Percentiles rank a stretch among this genome's conserved stretches.
Evolutionary conservation across 441 rosid genomes (phyloP).

Genomic region (Isatis lusitanica): DNA sequence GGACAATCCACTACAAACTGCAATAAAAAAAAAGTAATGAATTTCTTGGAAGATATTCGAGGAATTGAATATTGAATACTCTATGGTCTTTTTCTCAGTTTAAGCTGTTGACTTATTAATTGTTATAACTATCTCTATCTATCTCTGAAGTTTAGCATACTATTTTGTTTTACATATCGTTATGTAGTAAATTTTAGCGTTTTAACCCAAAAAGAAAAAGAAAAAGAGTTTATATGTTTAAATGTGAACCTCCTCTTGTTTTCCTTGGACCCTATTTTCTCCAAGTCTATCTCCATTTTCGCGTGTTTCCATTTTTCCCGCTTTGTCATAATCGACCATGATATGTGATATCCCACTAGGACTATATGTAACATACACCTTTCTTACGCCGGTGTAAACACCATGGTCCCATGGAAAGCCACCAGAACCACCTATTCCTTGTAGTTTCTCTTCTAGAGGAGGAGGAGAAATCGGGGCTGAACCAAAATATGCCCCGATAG

Average conservation of each 20-base stretch:
- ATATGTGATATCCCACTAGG: background rate
- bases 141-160: too few species aligned
- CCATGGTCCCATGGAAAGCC: too few species aligned
- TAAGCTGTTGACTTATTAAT: too few species aligned
- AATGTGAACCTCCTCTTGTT: background rate
- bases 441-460: background rate
- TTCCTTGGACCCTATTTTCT: background rate
- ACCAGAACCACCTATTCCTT: background rate
- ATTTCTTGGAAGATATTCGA: background rate
- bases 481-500: background rate
- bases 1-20: background rate
- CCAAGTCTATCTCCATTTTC: background rate
- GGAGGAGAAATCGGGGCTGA: background rate
- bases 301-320: background rate
- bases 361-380: background rate
- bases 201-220: too few species aligned
- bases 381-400: conserved; percentile 7
- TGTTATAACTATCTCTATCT: too few species aligned
- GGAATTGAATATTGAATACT: too few species aligned
- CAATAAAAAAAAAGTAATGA: background rate
- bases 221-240: too few species aligned
- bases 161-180: too few species aligned
- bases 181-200: too few species aligned
- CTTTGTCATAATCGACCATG: conserved; percentile 21
- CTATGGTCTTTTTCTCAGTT: too few species aligned